These are phyloP conservation scores for Nicotiana sylvestris DNA, from an alignment of 257 asterid species.

Conservation along the genomic window DNA sequence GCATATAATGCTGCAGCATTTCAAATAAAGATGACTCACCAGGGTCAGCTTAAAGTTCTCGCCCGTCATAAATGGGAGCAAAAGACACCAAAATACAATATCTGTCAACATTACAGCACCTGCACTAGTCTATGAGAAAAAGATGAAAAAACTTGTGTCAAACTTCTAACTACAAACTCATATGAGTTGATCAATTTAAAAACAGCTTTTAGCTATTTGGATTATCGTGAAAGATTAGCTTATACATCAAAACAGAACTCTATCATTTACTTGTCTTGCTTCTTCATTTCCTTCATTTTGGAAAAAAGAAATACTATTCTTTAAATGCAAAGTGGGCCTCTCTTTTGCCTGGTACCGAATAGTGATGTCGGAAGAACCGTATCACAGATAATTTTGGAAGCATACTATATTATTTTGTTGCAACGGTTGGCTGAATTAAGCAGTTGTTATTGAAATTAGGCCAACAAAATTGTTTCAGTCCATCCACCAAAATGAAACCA, in stretches of 20 bases:
- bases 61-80: slow-evolving; percentile 78
- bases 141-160: not conserved
- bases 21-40: slow-evolving; percentile 30
- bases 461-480: not conserved
- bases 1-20: not conserved
- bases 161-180: not conserved
- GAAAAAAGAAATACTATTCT: too few relatives aligned
- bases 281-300: too few relatives aligned
- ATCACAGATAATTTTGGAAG: not conserved
- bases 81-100: slow-evolving; percentile 78
- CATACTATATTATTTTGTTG: too few relatives aligned
- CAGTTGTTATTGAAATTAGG: not conserved
- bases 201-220: not conserved
- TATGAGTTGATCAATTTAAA: not conserved
- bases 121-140: slow-evolving; percentile 50
- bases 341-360: too few relatives aligned
- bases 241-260: not conserved
- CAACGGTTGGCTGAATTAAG: not conserved
- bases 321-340: too few relatives aligned
- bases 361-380: too few relatives aligned
- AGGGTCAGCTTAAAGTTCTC: slow-evolving; percentile 64
- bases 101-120: slow-evolving; percentile 88
- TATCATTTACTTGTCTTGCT: too few relatives aligned
- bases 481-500: not conserved
- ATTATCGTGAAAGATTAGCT: not conserved